phyloP scores from a whole-genome alignment of 306 rosid species.

The Hippophae gyantsensis region DNA sequence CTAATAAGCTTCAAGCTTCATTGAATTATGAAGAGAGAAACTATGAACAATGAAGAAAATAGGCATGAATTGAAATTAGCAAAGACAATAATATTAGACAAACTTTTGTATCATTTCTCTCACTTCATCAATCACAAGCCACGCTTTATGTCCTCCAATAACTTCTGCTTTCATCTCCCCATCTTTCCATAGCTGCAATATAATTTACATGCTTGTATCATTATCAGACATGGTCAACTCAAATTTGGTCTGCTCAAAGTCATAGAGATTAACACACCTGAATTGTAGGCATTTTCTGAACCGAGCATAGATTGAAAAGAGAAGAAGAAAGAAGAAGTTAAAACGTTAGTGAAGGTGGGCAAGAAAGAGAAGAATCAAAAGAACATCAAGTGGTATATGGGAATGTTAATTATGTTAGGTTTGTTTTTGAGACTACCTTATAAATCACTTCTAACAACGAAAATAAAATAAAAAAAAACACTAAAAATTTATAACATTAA shows the following conservation, averaged over 20 bases:
- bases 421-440: too few relatives aligned
- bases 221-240: too few relatives aligned
- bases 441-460: too few relatives aligned
- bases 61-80: neutral
- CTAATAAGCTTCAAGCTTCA: too few relatives aligned
- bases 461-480: too few relatives aligned
- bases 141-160: constrained; percentile 77
- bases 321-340: neutral
- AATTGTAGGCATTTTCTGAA: constrained; percentile 95
- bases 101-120: constrained; percentile 61
- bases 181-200: constrained; percentile 77
- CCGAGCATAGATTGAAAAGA: neutral
- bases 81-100: constrained; percentile 3
- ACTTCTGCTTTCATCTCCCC: constrained; percentile 87
- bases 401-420: too few relatives aligned
- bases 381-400: too few relatives aligned
- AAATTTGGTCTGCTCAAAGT: neutral
- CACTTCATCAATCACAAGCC: constrained; percentile 86
- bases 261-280: constrained; percentile 42
- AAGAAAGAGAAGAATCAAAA: too few relatives aligned
- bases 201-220: neutral
- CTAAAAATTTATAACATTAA: too few relatives aligned
- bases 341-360: neutral
- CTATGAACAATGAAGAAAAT: neutral
- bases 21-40: neutral